These are phyloP conservation scores for Theileria sp. DNA, from an alignment of 169 alveolate species.

Conservation along the genomic window DNA sequence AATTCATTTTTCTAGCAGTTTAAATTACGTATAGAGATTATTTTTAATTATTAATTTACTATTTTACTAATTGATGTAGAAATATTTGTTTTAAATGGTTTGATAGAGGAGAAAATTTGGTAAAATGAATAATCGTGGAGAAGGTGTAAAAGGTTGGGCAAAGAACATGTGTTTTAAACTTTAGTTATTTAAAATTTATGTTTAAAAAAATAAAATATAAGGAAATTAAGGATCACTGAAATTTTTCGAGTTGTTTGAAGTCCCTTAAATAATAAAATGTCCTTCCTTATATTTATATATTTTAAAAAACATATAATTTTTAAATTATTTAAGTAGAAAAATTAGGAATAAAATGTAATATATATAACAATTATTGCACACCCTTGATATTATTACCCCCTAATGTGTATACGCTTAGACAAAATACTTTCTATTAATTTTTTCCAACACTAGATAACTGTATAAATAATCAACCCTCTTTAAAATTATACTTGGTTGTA, in stretches of 20 bases:
- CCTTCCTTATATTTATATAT: neutral
- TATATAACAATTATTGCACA: neutral
- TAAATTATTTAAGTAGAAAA: neutral
- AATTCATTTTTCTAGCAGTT: neutral
- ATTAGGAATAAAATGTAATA: neutral
- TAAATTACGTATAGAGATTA: neutral
- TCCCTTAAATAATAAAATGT: neutral
- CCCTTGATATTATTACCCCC: neutral
- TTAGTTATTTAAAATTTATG: neutral
- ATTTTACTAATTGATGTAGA: too few species aligned
- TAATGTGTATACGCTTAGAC: conserved; percentile 8
- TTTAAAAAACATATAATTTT: too few species aligned
- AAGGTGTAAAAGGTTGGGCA: neutral
- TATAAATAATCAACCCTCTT: neutral
- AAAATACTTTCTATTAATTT: neutral
- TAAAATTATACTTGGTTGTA: neutral
- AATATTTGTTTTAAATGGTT: neutral
- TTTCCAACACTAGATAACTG: neutral
- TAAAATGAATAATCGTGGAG: neutral
- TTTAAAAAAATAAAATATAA: too few species aligned
- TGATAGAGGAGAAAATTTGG: too few species aligned
- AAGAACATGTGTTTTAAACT: neutral
- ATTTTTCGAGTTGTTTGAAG: neutral
- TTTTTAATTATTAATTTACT: too few species aligned
- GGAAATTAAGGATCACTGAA: neutral